phyloP scores from a whole-genome alignment of 768 basidiomycete species.

The Hydnum rufescens region DNA sequence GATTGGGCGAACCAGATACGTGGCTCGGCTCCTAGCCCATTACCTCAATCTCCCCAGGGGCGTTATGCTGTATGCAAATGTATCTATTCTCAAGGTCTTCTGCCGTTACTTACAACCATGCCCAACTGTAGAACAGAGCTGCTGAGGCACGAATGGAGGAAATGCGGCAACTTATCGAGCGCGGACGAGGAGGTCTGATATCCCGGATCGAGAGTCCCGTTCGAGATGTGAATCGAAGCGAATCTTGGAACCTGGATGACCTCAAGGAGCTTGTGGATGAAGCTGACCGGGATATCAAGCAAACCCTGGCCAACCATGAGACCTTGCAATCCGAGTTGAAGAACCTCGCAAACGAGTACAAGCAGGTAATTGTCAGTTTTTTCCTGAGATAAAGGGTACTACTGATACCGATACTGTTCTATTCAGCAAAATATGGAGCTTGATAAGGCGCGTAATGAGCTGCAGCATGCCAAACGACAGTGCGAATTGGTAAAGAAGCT shows the following conservation, averaged over 20 bases:
- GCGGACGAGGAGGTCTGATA: constrained; percentile 33
- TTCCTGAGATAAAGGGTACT: neutral
- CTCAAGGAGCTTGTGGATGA: constrained; percentile 36
- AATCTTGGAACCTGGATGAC: constrained; percentile 12
- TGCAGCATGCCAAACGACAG: constrained; percentile 50
- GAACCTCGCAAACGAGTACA: constrained; percentile 30
- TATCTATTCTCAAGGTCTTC: too few relatives aligned
- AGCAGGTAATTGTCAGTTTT: constrained; percentile 36
- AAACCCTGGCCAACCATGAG: constrained; percentile 35
- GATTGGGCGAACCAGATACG: too few relatives aligned
- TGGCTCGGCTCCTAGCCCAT: too few relatives aligned
- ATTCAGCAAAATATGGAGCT: constrained; percentile 40
- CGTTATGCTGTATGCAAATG: too few relatives aligned
- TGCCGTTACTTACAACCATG: neutral
- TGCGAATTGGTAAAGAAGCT: constrained; percentile 64
- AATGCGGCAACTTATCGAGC: constrained; percentile 55
- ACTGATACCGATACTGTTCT: neutral
- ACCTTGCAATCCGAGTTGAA: constrained; percentile 32
- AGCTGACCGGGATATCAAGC: constrained; percentile 35
- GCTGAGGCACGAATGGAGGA: constrained; percentile 67
- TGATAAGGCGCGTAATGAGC: constrained; percentile 39
- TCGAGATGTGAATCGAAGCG: constrained; percentile 1
- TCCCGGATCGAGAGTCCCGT: constrained; percentile 23
- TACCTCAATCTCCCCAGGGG: too few relatives aligned
- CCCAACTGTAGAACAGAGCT: constrained; percentile 35